Percentiles rank a stretch among this genome's conserved stretches.
These are phyloP conservation scores for Raphanus sativus DNA, from an alignment of 345 rosid species.

Conservation along the genomic window DNA sequence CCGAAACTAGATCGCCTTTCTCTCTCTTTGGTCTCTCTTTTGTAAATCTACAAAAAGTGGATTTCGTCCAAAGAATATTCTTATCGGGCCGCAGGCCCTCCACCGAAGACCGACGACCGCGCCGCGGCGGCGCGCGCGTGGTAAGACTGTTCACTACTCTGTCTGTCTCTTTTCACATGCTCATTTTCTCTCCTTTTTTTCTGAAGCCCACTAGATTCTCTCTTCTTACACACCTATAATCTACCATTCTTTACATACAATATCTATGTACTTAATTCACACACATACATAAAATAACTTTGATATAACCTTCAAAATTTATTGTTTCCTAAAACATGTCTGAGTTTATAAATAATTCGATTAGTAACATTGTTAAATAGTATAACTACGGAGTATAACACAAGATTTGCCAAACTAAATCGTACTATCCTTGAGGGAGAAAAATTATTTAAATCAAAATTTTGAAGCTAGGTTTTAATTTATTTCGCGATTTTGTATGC, in stretches of 20 bases:
- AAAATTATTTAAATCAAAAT: too few species aligned
- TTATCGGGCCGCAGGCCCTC: too few species aligned
- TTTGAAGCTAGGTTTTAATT: too few species aligned
- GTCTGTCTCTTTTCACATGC: conserved; percentile 45
- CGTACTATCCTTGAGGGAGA: neutral
- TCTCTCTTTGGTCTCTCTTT: too few species aligned
- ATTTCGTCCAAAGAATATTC: too few species aligned
- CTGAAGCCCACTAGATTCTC: conserved; percentile 37
- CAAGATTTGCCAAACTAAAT: neutral
- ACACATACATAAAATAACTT: neutral
- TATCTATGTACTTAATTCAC: neutral
- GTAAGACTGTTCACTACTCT: conserved; percentile 38
- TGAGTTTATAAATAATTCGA: neutral
- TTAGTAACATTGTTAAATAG: neutral
- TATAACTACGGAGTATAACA: neutral
- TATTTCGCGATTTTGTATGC: too few species aligned
- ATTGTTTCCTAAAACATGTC: neutral
- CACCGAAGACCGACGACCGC: too few species aligned
- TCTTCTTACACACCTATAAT: conserved; percentile 38
- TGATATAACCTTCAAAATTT: neutral
- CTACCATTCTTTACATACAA: conserved; percentile 1
- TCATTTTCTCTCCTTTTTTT: conserved; percentile 33
- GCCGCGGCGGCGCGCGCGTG: too few species aligned
- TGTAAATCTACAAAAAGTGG: too few species aligned
- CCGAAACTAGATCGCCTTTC: too few species aligned